Evolutionary conservation across 2,329 filamentous ascomycete species (phyloP).

Genomic region (Didymella pomorum): DNA sequence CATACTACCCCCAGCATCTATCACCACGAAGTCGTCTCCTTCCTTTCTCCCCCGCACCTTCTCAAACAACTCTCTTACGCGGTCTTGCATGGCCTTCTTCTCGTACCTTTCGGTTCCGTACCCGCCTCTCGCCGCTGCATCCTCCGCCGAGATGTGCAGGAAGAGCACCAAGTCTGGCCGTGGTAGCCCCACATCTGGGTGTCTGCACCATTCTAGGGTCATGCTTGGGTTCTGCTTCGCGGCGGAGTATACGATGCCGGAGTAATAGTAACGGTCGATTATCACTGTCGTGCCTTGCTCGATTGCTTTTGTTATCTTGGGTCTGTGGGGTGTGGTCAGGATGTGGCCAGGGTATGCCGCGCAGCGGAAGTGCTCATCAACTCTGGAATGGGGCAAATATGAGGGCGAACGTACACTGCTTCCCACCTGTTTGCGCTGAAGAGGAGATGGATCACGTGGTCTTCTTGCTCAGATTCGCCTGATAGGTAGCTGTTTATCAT

Average conservation of each 20-base stretch:
- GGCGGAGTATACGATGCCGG: constrained; percentile 89
- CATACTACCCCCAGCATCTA: constrained; percentile 63
- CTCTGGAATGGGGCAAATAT: not conserved
- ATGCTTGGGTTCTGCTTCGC: constrained; percentile 80
- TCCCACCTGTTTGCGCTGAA: constrained; percentile 96
- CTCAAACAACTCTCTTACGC: constrained; percentile 77
- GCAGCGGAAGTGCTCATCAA: not conserved
- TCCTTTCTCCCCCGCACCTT: constrained; percentile 59
- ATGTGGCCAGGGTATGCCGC: too few relatives aligned
- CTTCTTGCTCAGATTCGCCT: constrained; percentile 75
- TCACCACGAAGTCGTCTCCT: constrained; percentile 60
- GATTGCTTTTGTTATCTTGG: constrained; percentile 54
- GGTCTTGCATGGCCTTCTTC: constrained; percentile 79
- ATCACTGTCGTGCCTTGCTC: constrained; percentile 76
- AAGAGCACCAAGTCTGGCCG: constrained; percentile 89
- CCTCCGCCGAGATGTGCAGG: constrained; percentile 77
- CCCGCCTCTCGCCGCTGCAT: constrained; percentile 78
- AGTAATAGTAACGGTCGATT: constrained; percentile 94
- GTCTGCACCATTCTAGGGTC: constrained; percentile 78
- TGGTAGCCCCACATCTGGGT: constrained; percentile 85
- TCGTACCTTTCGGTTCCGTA: constrained; percentile 93
- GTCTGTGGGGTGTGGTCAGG: constrained; percentile 24
- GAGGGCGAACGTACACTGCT: constrained; percentile 48
- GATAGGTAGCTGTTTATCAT: constrained; percentile 87
- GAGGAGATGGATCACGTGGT: constrained; percentile 87